Percentiles rank a stretch among this genome's conserved stretches.
phyloP scores from a whole-genome alignment of 2,329 filamentous ascomycete genomes.

The Myriosclerotinia curreyana region DNA sequence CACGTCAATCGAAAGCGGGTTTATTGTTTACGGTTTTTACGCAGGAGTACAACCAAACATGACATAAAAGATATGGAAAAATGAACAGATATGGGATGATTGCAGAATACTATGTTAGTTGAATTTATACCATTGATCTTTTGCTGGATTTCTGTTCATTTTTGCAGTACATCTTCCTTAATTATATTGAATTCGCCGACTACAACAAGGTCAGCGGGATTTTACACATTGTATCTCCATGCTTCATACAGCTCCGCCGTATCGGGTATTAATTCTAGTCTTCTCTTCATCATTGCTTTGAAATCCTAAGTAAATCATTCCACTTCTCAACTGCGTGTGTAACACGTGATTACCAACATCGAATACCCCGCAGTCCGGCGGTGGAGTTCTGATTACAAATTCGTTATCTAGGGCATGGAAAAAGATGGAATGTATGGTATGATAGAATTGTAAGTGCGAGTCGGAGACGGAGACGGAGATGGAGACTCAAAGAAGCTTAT shows the following conservation, averaged over 20 bases:
- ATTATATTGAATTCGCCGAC: background rate
- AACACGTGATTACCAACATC: conserved; percentile 13
- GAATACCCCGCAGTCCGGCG: background rate
- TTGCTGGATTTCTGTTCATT: background rate
- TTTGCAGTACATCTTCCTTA: background rate
- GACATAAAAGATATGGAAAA: background rate
- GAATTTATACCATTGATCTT: background rate
- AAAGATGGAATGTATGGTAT: background rate
- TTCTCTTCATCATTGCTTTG: background rate
- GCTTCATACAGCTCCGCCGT: background rate
- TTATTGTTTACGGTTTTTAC: background rate
- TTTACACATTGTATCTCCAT: background rate
- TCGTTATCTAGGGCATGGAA: background rate
- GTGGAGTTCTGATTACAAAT: conserved; percentile 3
- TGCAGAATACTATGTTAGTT: background rate
- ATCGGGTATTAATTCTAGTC: background rate
- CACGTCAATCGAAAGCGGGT: too few relatives aligned
- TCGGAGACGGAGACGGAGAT: background rate
- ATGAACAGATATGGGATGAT: background rate
- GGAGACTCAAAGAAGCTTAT: too few relatives aligned
- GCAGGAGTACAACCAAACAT: background rate
- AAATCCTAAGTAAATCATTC: background rate
- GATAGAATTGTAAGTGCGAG: background rate
- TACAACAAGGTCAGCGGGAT: background rate
- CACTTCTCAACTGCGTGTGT: background rate